phyloP scores from a whole-genome alignment of 169 alveolate species.

The Sarcocystis neurona region DNA sequence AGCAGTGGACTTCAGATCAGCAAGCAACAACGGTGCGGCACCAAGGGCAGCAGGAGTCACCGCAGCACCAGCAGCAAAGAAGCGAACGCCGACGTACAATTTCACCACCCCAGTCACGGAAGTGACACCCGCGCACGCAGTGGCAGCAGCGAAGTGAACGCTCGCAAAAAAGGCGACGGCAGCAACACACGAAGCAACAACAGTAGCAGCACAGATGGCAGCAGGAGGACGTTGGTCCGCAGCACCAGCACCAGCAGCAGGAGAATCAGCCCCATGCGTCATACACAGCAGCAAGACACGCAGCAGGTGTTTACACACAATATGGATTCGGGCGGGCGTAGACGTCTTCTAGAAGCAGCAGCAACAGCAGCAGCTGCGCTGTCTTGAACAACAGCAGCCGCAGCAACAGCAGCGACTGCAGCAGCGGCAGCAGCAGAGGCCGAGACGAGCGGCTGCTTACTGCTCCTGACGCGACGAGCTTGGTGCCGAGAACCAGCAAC shows the following conservation, averaged over 20 bases:
- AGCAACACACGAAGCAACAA: not conserved
- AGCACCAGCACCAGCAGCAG: not conserved
- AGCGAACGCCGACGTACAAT: not conserved
- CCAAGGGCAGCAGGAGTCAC: not conserved
- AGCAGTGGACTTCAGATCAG: not conserved
- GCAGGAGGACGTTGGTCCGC: not conserved
- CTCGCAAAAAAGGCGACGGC: not conserved
- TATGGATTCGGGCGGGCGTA: too few species aligned
- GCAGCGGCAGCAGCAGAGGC: not conserved
- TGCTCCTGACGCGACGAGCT: constrained; percentile 11
- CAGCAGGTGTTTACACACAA: not conserved
- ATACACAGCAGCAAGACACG: not conserved
- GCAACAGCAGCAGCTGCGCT: not conserved
- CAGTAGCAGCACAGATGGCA: not conserved
- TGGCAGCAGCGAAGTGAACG: not conserved
- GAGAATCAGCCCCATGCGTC: not conserved
- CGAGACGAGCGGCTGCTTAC: constrained; percentile 10
- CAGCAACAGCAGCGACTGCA: constrained; percentile 3
- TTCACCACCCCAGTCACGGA: not conserved
- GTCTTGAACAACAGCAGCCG: not conserved
- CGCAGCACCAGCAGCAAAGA: not conserved
- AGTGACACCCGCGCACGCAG: not conserved
- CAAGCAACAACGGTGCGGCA: not conserved
- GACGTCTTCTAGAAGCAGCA: not conserved
- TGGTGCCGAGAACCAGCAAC: constrained; percentile 37